Base-by-base conservation (phyloP, 176 grass and related monocot species). In the Thinopyrum elongatum region DNA sequence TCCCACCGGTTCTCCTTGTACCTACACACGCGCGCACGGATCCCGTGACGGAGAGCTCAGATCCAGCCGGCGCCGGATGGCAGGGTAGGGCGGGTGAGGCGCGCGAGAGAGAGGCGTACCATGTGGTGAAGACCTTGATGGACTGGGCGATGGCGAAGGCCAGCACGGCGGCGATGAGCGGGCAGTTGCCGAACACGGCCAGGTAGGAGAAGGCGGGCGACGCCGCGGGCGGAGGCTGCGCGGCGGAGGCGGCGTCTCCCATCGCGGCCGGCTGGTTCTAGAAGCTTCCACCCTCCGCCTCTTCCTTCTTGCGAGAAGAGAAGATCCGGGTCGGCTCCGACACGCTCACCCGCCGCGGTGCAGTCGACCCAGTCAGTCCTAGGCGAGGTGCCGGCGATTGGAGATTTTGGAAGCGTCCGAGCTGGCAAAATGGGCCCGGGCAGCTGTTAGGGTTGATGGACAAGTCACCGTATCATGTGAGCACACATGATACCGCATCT, bases 1-100 rank as follows among this genome's bases (percentile, higher is more conserved):
- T 97, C 95, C 95, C 95, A 97, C 33, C 95, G 81, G 68, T 97
- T 94, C 86, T 97, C 95, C 81, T 94, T 94, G 81, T 97, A 97
- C 92, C 95, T 97, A 70, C 70, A 4, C 28, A 15, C 21, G 21
- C 44, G 33, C 0, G 36, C 42, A 28, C 59, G 70, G 58, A 85
- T 91, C 82, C 41, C 76, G 29, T 64, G 86, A 70, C 6, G 8
- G 66, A 19, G 44, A 80, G 79, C 83, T 77, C 86, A 84, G 83
- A 94, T 80, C 89, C 61, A 74, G 4, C 36, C 1, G 16, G 26
- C n/a, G 53, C 34, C 14, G n/a, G 65, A 39, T 6, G 36, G 11
- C 28, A 3, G 30, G 12, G 26, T 41, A 25, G 13, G 19, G 19
- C 10, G n/a, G 1, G 62, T 10, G 4, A 46, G 25, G n/a, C 2